Percentiles rank a stretch among this genome's conserved stretches.
Evolutionary conservation across 768 basidiomycete genomes (phyloP).

Genomic region (Myochromella boudieri): DNA sequence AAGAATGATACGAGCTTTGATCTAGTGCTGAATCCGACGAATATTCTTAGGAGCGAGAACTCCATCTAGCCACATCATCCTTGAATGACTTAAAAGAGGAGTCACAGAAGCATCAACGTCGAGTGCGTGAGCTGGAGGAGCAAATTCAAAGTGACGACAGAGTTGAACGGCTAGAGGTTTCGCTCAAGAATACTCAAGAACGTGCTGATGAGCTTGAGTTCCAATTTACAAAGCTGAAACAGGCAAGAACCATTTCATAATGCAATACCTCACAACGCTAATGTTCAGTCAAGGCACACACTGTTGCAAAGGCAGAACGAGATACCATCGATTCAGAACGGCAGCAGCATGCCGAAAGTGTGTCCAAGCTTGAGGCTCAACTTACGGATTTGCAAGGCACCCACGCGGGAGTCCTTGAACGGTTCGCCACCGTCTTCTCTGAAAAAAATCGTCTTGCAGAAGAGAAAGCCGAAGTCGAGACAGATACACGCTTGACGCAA

Average conservation of each 20-base stretch:
- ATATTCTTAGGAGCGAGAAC: slow-evolving; percentile 66
- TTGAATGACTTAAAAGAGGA: slow-evolving; percentile 52
- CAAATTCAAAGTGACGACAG: slow-evolving; percentile 84
- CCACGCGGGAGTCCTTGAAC: slow-evolving; percentile 34
- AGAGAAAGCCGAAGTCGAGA: slow-evolving; percentile 50
- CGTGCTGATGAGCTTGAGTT: slow-evolving; percentile 84
- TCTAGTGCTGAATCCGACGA: slow-evolving; percentile 16
- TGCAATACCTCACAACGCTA: slow-evolving; percentile 1
- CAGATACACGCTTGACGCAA: slow-evolving; percentile 45
- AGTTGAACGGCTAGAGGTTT: slow-evolving; percentile 68
- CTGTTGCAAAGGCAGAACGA: slow-evolving; percentile 58
- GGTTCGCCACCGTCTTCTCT: slow-evolving; percentile 41
- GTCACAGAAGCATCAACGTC: slow-evolving; percentile 52
- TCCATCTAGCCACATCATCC: slow-evolving; percentile 60
- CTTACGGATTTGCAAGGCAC: slow-evolving; percentile 46
- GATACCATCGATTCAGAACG: slow-evolving; percentile 54
- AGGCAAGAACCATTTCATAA: slow-evolving; percentile 36
- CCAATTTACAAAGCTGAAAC: slow-evolving; percentile 75
- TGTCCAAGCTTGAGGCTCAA: slow-evolving; percentile 46
- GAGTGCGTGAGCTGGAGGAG: slow-evolving; percentile 73
- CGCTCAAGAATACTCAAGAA: slow-evolving; percentile 76
- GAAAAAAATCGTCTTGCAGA: slow-evolving; percentile 48
- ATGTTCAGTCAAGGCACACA: slow-evolving; percentile 45
- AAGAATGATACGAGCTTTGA: no score
- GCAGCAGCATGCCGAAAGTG: slow-evolving; percentile 38